These are phyloP conservation scores for Rhynchosporium graminicola DNA, from an alignment of 2,329 filamentous ascomycete genomes.

Conservation along the genomic window DNA sequence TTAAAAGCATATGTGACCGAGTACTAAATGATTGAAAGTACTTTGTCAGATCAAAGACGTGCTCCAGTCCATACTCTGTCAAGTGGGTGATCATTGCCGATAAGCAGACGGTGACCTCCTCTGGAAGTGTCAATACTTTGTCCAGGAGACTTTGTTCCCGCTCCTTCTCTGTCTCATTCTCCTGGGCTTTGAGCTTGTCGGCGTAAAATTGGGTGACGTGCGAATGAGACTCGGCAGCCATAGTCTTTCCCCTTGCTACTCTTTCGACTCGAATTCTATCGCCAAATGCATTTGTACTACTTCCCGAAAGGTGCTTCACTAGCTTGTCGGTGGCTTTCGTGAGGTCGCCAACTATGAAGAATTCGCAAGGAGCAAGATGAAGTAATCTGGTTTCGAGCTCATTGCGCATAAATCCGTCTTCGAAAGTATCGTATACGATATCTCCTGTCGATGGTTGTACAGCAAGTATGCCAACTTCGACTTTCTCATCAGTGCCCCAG, in stretches of 20 bases:
- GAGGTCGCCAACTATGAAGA: slow-evolving; percentile 87
- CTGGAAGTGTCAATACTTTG: slow-evolving; percentile 81
- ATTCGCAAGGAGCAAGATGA: slow-evolving; percentile 94
- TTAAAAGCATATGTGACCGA: slow-evolving; percentile 91
- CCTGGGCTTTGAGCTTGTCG: slow-evolving; percentile 69
- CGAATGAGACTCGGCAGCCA: slow-evolving; percentile 80
- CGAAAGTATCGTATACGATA: slow-evolving; percentile 92
- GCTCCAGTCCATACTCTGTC: slow-evolving; percentile 87
- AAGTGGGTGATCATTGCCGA: slow-evolving; percentile 96
- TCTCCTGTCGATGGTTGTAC: slow-evolving; percentile 96
- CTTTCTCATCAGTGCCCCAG: slow-evolving; percentile 86
- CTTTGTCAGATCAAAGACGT: slow-evolving; percentile 94
- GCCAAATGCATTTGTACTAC: slow-evolving; percentile 87
- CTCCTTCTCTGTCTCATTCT: slow-evolving; percentile 51
- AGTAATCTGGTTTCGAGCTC: slow-evolving; percentile 94
- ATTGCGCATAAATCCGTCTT: slow-evolving; percentile 95
- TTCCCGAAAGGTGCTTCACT: slow-evolving; percentile 84
- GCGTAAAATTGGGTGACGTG: slow-evolving; percentile 95
- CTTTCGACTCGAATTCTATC: slow-evolving; percentile 86
- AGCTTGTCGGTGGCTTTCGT: slow-evolving; percentile 92
- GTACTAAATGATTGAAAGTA: slow-evolving; percentile 97
- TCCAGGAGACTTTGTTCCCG: slow-evolving; percentile 70
- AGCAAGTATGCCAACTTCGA: slow-evolving; percentile 86
- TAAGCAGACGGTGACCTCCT: slow-evolving; percentile 85
- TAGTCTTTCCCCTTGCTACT: slow-evolving; percentile 73